Percentiles rank a stretch among this genome's conserved stretches.
Evolutionary conservation across 345 rosid species (phyloP).

Genomic region (Psidium friedrichsthalianum): DNA sequence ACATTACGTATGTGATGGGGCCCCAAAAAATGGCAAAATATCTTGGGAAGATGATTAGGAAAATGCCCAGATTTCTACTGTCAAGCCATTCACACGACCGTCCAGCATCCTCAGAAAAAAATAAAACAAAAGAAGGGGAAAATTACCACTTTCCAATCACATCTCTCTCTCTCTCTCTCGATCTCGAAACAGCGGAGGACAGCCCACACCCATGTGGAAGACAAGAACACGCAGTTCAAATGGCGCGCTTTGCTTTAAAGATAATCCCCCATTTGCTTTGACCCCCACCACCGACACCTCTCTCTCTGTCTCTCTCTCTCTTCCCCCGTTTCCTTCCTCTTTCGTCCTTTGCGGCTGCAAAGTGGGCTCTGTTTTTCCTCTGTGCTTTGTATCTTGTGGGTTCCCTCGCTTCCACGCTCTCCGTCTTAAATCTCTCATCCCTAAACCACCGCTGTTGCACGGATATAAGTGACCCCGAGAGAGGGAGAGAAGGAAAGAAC

Average conservation of each 20-base stretch:
- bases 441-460: background rate
- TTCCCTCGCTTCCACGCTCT: background rate
- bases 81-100: background rate
- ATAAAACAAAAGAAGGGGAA: background rate
- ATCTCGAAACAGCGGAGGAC: background rate
- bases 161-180: background rate
- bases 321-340: background rate
- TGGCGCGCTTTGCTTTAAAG: background rate
- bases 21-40: background rate
- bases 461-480: background rate
- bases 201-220: background rate
- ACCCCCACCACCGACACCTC: constrained; percentile 1
- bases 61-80: background rate
- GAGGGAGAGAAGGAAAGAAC: background rate
- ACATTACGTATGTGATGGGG: background rate
- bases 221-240: background rate
- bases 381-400: background rate
- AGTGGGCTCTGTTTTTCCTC: background rate
- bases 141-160: background rate
- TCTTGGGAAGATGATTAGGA: background rate
- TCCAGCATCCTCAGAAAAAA: background rate
- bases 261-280: background rate
- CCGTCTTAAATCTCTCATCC: background rate
- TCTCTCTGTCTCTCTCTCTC: background rate
- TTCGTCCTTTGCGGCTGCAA: background rate